Conservation (phyloP, 768 basidiomycete genomes). For the Galerina marginata region DNA sequence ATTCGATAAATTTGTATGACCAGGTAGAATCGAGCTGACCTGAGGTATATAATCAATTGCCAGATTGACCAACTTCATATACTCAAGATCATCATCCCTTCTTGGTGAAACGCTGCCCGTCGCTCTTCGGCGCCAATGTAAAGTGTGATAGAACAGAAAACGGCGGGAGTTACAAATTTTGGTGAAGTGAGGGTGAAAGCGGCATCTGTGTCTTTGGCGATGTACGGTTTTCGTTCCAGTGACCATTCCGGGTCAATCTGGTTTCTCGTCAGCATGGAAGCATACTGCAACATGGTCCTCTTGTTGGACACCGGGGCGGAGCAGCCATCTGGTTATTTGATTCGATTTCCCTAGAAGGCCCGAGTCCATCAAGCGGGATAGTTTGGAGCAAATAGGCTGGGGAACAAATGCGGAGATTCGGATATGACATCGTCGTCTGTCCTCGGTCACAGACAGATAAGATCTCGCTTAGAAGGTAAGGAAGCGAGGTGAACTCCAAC, state of each 20-base stretch:
- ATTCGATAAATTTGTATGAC: neutral
- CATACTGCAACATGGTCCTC: slow-evolving; percentile 53
- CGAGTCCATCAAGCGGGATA: slow-evolving; percentile 31
- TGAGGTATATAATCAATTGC: slow-evolving; percentile 56
- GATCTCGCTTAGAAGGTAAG: slow-evolving; percentile 24
- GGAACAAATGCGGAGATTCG: slow-evolving; percentile 27
- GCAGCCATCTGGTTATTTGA: slow-evolving; percentile 48
- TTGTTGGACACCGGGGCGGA: slow-evolving; percentile 36
- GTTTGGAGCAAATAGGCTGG: slow-evolving; percentile 32
- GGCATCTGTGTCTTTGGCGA: slow-evolving; percentile 46
- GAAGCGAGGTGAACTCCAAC: slow-evolving; percentile 10
- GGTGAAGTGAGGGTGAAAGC: slow-evolving; percentile 44
- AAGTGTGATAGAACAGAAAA: slow-evolving; percentile 30
- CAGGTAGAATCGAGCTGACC: slow-evolving; percentile 30
- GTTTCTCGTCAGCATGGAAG: slow-evolving; percentile 20
- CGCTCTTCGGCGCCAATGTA: slow-evolving; percentile 30
- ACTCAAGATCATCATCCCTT: slow-evolving; percentile 33
- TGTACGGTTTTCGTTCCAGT: slow-evolving; percentile 48
- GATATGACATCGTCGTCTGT: slow-evolving; percentile 25
- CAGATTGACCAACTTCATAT: slow-evolving; percentile 34
- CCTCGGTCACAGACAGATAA: slow-evolving; percentile 31
- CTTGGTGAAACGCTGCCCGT: slow-evolving; percentile 31
- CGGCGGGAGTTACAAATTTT: slow-evolving; percentile 18
- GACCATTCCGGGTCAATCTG: slow-evolving; percentile 59
- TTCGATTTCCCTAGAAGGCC: slow-evolving; percentile 43